Evolutionary conservation across 2,329 filamentous ascomycete species (phyloP).

Genomic region (Alternaria incomplexa): DNA sequence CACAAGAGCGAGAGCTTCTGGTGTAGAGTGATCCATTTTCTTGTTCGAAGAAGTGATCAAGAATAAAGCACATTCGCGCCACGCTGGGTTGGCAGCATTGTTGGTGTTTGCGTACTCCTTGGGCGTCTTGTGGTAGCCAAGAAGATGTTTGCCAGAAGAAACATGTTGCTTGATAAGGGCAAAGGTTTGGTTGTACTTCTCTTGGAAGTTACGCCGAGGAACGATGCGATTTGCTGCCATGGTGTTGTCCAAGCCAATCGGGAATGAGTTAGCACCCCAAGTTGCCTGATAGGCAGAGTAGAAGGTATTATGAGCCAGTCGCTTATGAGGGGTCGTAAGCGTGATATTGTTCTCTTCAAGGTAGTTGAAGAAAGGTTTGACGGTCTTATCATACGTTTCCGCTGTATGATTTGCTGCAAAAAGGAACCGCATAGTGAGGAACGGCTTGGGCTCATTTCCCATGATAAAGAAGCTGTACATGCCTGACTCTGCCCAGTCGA

Average conservation of each 20-base stretch:
- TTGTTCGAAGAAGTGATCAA: constrained; percentile 8
- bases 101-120: constrained; percentile 16
- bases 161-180: constrained; percentile 51
- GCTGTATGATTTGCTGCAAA: constrained; percentile 24
- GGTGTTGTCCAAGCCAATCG: constrained; percentile 28
- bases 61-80: constrained; percentile 25
- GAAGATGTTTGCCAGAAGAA: constrained; percentile 9
- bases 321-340: no score
- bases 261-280: constrained; percentile 20
- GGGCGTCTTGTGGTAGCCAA: constrained; percentile 25
- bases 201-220: constrained; percentile 28
- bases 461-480: constrained; percentile 26
- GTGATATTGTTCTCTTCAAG: constrained; percentile 19
- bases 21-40: constrained; percentile 7
- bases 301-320: no score
- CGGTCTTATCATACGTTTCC: constrained; percentile 17
- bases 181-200: constrained; percentile 30
- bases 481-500: constrained; percentile 21
- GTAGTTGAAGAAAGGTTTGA: constrained; percentile 19
- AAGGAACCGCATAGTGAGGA: constrained; percentile 13
- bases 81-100: constrained; percentile 30
- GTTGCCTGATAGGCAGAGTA: constrained; percentile 25
- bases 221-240: constrained; percentile 37
- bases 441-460: background rate
- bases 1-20: constrained; percentile 13